Percentiles rank a stretch among this genome's conserved stretches.
These are phyloP conservation scores for Artemisia argyi DNA, from an alignment of 129 eudicot genomes.

Conservation along the genomic window DNA sequence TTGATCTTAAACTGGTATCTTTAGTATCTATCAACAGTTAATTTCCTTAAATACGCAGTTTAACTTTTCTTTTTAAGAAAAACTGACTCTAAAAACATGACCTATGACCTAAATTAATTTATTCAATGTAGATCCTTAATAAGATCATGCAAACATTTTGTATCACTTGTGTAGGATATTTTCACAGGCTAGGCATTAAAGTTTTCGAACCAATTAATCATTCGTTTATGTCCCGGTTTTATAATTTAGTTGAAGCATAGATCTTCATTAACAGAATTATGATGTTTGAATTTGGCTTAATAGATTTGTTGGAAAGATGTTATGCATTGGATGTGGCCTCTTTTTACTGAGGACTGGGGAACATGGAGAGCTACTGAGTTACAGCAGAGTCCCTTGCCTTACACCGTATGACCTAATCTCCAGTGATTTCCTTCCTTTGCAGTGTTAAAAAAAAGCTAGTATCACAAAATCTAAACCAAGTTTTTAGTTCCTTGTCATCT, in stretches of 20 bases:
- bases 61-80: neutral
- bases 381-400: constrained; percentile 79
- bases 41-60: constrained; percentile 2
- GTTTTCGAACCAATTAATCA: neutral
- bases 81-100: no score
- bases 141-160: neutral
- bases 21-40: neutral
- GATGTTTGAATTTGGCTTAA: constrained; percentile 13
- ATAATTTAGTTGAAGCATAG: no score
- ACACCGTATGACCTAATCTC: constrained; percentile 54
- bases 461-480: neutral
- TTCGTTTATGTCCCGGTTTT: constrained; percentile 10
- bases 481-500: neutral
- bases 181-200: neutral
- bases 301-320: constrained; percentile 91
- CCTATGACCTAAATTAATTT: neutral
- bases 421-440: constrained; percentile 6
- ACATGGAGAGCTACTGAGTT: constrained; percentile 82
- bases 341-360: constrained; percentile 89
- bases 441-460: neutral
- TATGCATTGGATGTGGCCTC: constrained; percentile 99
- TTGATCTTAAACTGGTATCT: neutral
- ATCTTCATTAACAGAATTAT: neutral
- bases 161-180: constrained; percentile 11
- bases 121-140: constrained; percentile 7